Base-by-base conservation (phyloP, 495 filamentous ascomycete species). In the Glonium stellatum region DNA sequence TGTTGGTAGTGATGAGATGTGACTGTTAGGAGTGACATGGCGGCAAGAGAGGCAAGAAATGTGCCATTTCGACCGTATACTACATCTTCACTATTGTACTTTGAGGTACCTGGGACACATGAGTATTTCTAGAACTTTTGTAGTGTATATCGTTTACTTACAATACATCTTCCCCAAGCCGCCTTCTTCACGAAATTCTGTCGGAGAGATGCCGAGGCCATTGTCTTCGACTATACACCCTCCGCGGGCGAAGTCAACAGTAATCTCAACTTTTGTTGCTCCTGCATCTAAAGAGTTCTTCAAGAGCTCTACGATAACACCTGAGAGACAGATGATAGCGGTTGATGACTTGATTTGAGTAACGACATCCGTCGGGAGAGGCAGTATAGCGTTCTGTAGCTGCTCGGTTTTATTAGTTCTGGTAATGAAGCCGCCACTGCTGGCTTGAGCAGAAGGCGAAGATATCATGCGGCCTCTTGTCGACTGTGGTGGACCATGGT, bases 341-440 rank as follows among this genome's bases (percentile, higher is more conserved):
- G 82, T 83, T 1, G 92, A 95, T 0, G 92, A 97, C 64, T 87
- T 89, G 71, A 98, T 86, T 68, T 92, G 92, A n/a, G 86, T 82
- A 55, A 84, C 78, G 54, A 90, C 90, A 54, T 92, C 81, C 23
- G 79, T 70, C 13, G 92, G 88, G 47, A 97, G 78, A 42, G 78
- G 83, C 59, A 78, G 76, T 57, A 97, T 96, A 15, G 65, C 48
- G 8, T 22, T 31, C 4, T 10, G 18, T 15, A 22, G 25, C 21
- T 31, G 48, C 18, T 27, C 9, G 13, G 4, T 22, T 6, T 15
- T 25, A 31, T 18, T 15, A 15, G 25, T 15, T 51, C 25, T 51
- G 21, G 18, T n/a, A 31, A 31, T 51, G 19, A 6, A 3, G 19
- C 15, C 25, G 48, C 48, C 25, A 6, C 48, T 25, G 23, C 48